These are phyloP conservation scores for Cordia subcordata DNA, from an alignment of 257 asterid genomes.

Conservation along the genomic window DNA sequence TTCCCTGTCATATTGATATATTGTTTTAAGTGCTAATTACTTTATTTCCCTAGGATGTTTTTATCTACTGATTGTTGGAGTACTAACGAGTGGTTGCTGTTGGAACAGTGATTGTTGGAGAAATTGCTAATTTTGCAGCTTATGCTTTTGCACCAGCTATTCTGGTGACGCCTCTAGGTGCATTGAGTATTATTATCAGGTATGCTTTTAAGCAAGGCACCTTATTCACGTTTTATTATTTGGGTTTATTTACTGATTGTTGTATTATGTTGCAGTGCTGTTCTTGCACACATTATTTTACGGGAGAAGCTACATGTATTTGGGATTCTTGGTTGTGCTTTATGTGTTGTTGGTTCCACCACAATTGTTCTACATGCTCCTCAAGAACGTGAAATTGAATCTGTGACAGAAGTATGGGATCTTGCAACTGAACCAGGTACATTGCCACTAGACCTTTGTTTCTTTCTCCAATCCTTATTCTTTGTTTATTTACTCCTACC, in stretches of 20 bases:
- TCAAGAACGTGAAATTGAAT: slow-evolving; percentile 88
- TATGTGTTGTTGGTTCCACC: slow-evolving; percentile 96
- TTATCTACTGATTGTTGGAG: background rate
- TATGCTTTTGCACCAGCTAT: slow-evolving; percentile 99
- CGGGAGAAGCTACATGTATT: slow-evolving; percentile 77
- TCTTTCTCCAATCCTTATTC: background rate
- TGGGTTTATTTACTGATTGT: slow-evolving; percentile 30
- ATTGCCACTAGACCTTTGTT: background rate
- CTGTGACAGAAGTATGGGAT: slow-evolving; percentile 94
- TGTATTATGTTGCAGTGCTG: slow-evolving; percentile 65
- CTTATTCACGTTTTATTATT: slow-evolving; percentile 16
- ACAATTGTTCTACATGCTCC: slow-evolving; percentile 97
- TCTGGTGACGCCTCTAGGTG: slow-evolving; percentile 98
- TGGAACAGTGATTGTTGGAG: slow-evolving; percentile 93
- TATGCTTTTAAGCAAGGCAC: slow-evolving; percentile 26
- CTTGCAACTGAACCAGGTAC: slow-evolving; percentile 96
- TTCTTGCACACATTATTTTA: slow-evolving; percentile 81
- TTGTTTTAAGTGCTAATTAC: too few species aligned
- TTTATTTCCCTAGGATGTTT: too few species aligned
- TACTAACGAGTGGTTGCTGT: slow-evolving; percentile 17
- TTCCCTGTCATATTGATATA: background rate
- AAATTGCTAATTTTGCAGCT: slow-evolving; percentile 96
- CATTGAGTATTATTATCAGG: slow-evolving; percentile 98
- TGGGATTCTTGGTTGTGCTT: slow-evolving; percentile 94
- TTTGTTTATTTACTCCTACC: slow-evolving; percentile 8